Evolutionary conservation across 2,329 filamentous ascomycete species (phyloP), one percentile per base, ranked within the genome.

Genomic region (Alternaria consortialis): DNA sequence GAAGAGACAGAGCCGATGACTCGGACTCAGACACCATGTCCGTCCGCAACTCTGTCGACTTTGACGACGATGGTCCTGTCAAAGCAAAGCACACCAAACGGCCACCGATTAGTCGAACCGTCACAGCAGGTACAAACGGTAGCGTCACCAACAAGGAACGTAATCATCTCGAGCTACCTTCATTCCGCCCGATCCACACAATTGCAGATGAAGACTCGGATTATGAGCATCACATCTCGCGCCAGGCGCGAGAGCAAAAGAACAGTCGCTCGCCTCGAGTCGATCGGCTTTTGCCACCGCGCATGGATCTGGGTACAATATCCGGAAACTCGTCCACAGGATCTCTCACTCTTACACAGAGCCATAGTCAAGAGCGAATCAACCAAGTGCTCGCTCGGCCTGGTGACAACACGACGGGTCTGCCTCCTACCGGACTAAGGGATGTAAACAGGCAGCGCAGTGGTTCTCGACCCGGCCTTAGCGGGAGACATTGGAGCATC

Each of bases 401-500:
- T 27, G 76, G 78, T 17, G 68, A 63, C n/a, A 71, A 67, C 27
- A 58, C 66, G n/a, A 67, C 63, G 31, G 72, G 64, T 0, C 67
- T 74, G 7, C 77, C 77, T 1, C 63, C 71, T 8, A 78, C 74
- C 17, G 66, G 61, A 9, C 75, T 79, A 17, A 66, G 71, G 20
- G 64, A 73, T 12, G 53, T 60, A 54, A 56, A 56, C 40, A 55
- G 66, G 37, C 62, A 67, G n/a, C 68, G 67, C 32, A 74, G 67
- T 27, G 58, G 61, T 31, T 79, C 78, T 13, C 78, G 78, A 6
- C 76, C 77, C 4, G 68, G 78, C 3, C 71, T 81, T 9, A 76
- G 77, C 13, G 75, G 79, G 8, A 82, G 85, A 12, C 82, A 86
- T 54, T 88, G 86, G 87, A 88, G 85, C 68, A 87, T 88, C 50